Percentiles rank a stretch among this genome's conserved stretches.
phyloP scores from a whole-genome alignment of 2,329 filamentous ascomycete genomes.

The Myriosclerotinia curreyana region DNA sequence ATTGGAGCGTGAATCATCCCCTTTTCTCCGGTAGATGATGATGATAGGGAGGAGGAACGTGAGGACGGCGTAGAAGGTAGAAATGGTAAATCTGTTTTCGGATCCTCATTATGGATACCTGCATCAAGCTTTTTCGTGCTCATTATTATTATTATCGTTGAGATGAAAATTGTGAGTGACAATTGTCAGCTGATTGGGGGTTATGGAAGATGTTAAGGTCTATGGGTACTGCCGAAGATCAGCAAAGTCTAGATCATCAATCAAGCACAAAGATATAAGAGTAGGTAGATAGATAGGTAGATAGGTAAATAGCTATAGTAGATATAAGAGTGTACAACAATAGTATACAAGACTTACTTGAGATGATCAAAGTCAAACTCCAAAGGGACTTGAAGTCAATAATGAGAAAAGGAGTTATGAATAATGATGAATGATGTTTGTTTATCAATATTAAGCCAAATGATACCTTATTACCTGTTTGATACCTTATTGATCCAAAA shows the following conservation, averaged over 20 bases:
- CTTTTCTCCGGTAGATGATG: not conserved
- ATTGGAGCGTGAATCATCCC: not conserved
- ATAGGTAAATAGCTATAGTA: too few relatives aligned
- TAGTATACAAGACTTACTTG: too few relatives aligned
- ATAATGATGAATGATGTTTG: too few relatives aligned
- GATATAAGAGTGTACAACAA: too few relatives aligned
- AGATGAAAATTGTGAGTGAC: not conserved
- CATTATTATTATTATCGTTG: too few relatives aligned
- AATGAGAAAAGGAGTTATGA: not conserved
- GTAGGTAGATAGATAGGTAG: too few relatives aligned
- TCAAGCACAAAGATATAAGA: too few relatives aligned
- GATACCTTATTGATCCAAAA: not conserved
- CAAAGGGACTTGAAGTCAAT: not conserved
- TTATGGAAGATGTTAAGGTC: not conserved
- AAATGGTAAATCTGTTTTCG: not conserved
- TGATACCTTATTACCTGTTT: too few relatives aligned
- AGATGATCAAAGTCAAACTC: too few relatives aligned
- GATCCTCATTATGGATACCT: not conserved
- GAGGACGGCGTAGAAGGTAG: not conserved
- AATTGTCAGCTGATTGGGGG: not conserved
- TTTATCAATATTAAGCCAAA: not conserved
- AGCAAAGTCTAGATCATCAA: too few relatives aligned
- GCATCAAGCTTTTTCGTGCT: not conserved
- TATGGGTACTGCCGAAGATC: too few relatives aligned
- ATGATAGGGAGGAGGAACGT: constrained; percentile 1